Conservation (phyloP, 148 eudicot species). For the Pharnaceum exiguum region DNA sequence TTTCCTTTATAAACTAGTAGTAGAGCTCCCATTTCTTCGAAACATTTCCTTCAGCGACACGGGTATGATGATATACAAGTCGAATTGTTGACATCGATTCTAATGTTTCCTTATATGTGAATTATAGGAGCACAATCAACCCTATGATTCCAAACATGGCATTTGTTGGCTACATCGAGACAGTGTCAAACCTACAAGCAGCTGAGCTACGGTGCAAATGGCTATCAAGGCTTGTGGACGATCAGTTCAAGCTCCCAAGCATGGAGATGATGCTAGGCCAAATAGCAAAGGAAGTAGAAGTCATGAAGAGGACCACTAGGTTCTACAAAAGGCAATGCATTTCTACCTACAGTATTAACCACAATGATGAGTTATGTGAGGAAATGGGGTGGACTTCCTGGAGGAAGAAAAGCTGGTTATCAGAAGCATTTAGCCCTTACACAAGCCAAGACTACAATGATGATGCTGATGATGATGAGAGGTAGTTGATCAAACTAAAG, state of each 20-base stretch:
- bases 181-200: constrained; percentile 80
- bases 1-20: neutral
- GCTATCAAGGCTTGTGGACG: constrained; percentile 52
- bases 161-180: constrained; percentile 84
- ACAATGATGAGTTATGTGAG: constrained; percentile 72
- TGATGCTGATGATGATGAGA: too few species aligned
- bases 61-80: too few species aligned
- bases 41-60: too few species aligned
- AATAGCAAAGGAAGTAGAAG: constrained; percentile 53
- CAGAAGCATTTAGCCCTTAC: constrained; percentile 85
- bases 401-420: constrained; percentile 75
- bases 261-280: constrained; percentile 64
- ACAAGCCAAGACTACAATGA: constrained; percentile 69
- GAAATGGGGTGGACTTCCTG: constrained; percentile 89
- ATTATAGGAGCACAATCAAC: constrained; percentile 70
- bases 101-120: too few species aligned
- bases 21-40: too few species aligned
- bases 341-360: constrained; percentile 84
- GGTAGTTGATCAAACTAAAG: neutral
- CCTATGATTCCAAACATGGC: constrained; percentile 96
- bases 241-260: constrained; percentile 64
- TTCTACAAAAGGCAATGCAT: constrained; percentile 89
- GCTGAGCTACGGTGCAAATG: constrained; percentile 89
- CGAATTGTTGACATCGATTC: too few species aligned
- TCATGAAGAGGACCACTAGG: constrained; percentile 76